Evolutionary conservation across 192 early-diverging fungal genomes (phyloP), one percentile per base, ranked within the genome.

Genomic region (Backusella parvicylindrica): DNA sequence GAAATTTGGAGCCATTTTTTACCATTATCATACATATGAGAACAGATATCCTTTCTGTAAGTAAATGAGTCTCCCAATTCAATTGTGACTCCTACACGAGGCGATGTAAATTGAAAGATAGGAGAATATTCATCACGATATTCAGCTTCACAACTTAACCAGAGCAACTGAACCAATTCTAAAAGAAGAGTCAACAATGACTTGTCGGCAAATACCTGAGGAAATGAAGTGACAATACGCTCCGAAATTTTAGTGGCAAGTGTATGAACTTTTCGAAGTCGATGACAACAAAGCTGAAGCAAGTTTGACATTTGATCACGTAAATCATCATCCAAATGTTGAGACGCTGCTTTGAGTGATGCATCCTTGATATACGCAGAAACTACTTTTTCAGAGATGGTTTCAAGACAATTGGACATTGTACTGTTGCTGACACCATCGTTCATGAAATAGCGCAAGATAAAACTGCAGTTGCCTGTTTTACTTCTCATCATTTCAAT

Each of bases 381-480:
- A 40, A 84, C 77, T 9, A 87, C 88, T 26, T 69, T 30, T 28
- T 93, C 91, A 6, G 89, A 91, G 68, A 98, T 92, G 30, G 81
- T 81, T 72, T 97, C 93, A 36, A 99, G 81, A 11, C 93, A 88
- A 0, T 81, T 81, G 32, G 92, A 90, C 56, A 96, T 77, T 1
- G 88, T 88, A 23, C 91, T 91, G 56, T 88, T 85, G 71, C 91
- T 91, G 40, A 96, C 90, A 13, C 94, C 91, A 40, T 94, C 87
- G 76, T 97, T 95, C 83, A 87, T 84, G 73, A 98, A 92, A 75
- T 98, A 98, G 47, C 86, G 84, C 41, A 94, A 82, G 36, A 97
- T 88, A 37, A 88, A 89, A 1, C 86, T 86, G 49, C 88, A 91
- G 77, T 89, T 81, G 13, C 93, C 91, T 41, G 89, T 75, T 50